Evolutionary conservation across 768 basidiomycete genomes (phyloP).

Genomic region (Asterophora lycoperdoides): DNA sequence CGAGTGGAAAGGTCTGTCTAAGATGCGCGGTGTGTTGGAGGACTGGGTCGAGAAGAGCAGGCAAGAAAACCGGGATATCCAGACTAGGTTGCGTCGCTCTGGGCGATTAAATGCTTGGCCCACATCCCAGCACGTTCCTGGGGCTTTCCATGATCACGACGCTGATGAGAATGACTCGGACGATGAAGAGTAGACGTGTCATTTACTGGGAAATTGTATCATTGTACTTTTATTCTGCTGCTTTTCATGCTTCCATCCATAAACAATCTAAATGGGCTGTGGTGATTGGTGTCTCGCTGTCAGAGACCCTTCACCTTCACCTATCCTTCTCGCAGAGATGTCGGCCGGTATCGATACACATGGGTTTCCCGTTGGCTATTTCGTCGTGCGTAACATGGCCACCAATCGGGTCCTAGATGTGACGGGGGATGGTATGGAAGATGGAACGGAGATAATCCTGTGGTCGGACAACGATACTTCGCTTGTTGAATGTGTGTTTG

Average conservation of each 20-base stretch:
- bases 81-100: constrained; percentile 21
- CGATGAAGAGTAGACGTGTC: not conserved
- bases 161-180: constrained; percentile 9
- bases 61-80: constrained; percentile 19
- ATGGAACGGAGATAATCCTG: constrained; percentile 59
- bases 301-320: not conserved
- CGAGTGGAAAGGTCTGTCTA: constrained; percentile 92
- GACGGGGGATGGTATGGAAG: constrained; percentile 44
- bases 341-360: constrained; percentile 28
- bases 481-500: constrained; percentile 68
- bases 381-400: constrained; percentile 54
- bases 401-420: constrained; percentile 58
- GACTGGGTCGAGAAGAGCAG: constrained; percentile 64
- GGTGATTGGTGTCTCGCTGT: too few relatives aligned
- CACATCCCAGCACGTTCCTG: constrained; percentile 15
- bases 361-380: constrained; percentile 57
- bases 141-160: constrained; percentile 17
- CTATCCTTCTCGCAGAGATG: constrained; percentile 13
- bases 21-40: constrained; percentile 60
- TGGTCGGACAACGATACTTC: constrained; percentile 74
- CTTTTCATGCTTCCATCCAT: not conserved
- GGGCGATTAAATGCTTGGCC: constrained; percentile 15
- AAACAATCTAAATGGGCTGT: not conserved
- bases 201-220: not conserved
- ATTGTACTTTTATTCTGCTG: constrained; percentile 2